Evolutionary conservation across 2,329 filamentous ascomycete species (phyloP), one percentile per base, ranked within the genome.

Genomic region (Beauveria pseudobassiana): DNA sequence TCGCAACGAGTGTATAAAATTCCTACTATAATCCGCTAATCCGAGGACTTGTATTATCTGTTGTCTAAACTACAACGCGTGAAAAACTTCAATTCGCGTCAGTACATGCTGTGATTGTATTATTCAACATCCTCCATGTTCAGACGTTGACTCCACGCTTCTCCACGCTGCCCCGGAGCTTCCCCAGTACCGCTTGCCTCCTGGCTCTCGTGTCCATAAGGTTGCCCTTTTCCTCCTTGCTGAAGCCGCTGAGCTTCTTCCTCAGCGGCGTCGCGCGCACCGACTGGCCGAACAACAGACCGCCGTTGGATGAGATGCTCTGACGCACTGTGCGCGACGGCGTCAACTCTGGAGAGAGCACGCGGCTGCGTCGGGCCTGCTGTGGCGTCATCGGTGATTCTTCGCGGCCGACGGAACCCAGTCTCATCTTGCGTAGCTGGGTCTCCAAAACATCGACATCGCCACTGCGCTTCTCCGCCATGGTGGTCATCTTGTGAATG

Each of bases 381-480:
- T 75, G 76, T 26, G 75, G 77, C 63, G 70, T 68, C 69, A 74
- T 72, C 1, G 76, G 78, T 22, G 72, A 80, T 45, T 70, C 77
- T 69, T 81, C 76, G 46, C 78, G 73, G 68, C 75, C 79, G 12
- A 64, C 67, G 7, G 78, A 73, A 9, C 74, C 73, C 12, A 90
- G 74, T 7, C 82, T 82, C 24, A 96, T 75, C 71, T 87, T 90
- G 63, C 89, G 87, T 77, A 99, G 85, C 71, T 96, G 90, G 53
- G 87, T 85, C 75, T 98, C 95, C 38, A 98, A 81, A 7, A 96
- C 85, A 72, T 96, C 91, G 58, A 99, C 87, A 68, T 98, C 93
- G 62, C 88, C 90, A 70, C 90, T 95, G 71, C 91, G 90, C 76
- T 91, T 91, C 78, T 98, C 91, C 0, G 90, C 90, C 88, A 97